Conservation (phyloP, 495 filamentous ascomycete genomes). For the Neurospora terricola region DNA sequence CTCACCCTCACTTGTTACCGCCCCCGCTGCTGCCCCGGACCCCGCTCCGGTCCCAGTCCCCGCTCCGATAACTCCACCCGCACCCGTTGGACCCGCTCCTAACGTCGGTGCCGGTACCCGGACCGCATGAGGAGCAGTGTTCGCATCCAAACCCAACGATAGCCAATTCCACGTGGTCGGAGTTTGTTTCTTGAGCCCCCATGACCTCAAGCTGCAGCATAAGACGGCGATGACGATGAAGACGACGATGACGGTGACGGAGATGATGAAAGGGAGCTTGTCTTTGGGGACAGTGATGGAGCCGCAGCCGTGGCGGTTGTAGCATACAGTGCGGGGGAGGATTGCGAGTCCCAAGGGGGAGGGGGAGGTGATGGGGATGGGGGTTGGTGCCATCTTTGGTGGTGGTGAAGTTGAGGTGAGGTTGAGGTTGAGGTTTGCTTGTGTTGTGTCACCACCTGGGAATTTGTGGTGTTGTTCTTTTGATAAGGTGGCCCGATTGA, state of each 20-base stretch:
- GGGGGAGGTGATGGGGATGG: too few relatives aligned
- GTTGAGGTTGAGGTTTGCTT: too few relatives aligned
- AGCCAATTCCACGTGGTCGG: neutral
- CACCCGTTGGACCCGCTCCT: too few relatives aligned
- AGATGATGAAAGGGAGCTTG: neutral
- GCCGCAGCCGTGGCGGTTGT: neutral
- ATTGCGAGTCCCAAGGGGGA: neutral
- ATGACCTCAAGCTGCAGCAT: neutral
- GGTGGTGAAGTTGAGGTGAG: too few relatives aligned
- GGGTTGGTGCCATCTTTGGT: neutral
- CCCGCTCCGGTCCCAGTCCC: too few relatives aligned
- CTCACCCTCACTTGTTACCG: too few relatives aligned
- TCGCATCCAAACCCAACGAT: too few relatives aligned
- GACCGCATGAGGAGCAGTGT: neutral
- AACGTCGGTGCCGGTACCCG: neutral
- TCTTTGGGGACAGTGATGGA: neutral
- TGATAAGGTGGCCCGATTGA: neutral
- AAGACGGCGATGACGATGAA: neutral
- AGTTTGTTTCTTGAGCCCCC: neutral
- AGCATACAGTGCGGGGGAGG: neutral
- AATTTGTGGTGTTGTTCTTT: neutral
- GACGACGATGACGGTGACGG: neutral
- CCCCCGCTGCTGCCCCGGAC: too few relatives aligned
- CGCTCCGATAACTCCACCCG: too few relatives aligned
- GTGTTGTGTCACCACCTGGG: too few relatives aligned